Evolutionary conservation across 176 grass and related monocot species (phyloP).

Genomic region (Zea luxurians): DNA sequence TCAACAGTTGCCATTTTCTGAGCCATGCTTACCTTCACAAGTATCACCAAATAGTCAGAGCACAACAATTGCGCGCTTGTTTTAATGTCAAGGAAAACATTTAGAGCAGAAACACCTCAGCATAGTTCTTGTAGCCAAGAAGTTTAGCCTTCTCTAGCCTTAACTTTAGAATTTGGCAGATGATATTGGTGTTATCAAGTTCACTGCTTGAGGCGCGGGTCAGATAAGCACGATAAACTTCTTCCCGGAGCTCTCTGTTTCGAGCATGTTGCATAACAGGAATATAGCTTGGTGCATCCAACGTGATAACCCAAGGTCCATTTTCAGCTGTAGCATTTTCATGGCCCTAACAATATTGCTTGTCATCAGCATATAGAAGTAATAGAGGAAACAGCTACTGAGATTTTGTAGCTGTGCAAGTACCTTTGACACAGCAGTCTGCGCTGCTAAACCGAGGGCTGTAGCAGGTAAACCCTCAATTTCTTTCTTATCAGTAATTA

Average conservation of each 20-base stretch:
- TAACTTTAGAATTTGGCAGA: slow-evolving; percentile 74
- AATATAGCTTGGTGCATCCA: slow-evolving; percentile 84
- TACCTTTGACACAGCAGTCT: slow-evolving; percentile 83
- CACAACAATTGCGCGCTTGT: not conserved
- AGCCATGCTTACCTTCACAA: slow-evolving; percentile 79
- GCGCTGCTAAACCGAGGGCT: slow-evolving; percentile 84
- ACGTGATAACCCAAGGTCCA: slow-evolving; percentile 91
- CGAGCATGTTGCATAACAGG: slow-evolving; percentile 94
- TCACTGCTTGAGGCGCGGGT: slow-evolving; percentile 79
- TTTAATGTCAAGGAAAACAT: not conserved
- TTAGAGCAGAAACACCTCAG: slow-evolving; percentile 52
- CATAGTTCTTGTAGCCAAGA: slow-evolving; percentile 92
- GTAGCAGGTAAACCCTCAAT: slow-evolving; percentile 79
- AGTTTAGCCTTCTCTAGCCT: slow-evolving; percentile 90
- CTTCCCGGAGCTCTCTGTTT: slow-evolving; percentile 82
- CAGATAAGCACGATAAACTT: slow-evolving; percentile 83
- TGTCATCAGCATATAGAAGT: slow-evolving; percentile 15
- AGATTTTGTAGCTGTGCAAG: not conserved
- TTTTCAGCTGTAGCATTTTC: slow-evolving; percentile 88
- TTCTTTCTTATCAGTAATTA: slow-evolving; percentile 88
- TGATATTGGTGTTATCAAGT: slow-evolving; percentile 86
- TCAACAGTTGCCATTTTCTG: slow-evolving; percentile 94
- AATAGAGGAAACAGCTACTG: not conserved
- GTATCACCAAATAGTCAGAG: slow-evolving; percentile 32
- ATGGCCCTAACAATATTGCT: slow-evolving; percentile 59